phyloP scores from a whole-genome alignment of 2,329 filamentous ascomycete genomes.

The Talaromyces piceae region DNA sequence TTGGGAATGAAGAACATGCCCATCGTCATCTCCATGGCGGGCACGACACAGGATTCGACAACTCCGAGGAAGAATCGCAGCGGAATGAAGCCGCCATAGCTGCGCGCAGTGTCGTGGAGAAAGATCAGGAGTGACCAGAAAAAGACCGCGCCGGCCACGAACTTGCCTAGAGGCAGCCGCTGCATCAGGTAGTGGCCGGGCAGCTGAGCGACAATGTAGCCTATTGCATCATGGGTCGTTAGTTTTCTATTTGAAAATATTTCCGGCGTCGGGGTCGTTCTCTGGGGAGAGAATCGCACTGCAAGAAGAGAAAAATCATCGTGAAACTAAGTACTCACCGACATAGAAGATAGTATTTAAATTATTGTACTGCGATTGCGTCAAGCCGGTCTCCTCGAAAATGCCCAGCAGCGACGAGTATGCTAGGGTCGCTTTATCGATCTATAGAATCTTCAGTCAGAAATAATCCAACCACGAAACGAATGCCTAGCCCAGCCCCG shows the following conservation, averaged over 20 bases:
- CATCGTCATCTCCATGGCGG: conserved; percentile 37
- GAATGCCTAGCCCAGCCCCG: not conserved
- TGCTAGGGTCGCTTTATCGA: conserved; percentile 36
- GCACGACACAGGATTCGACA: conserved; percentile 31
- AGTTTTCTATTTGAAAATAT: too few relatives aligned
- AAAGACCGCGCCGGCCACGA: conserved; percentile 23
- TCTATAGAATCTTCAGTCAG: conserved; percentile 15
- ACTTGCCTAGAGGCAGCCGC: conserved; percentile 31
- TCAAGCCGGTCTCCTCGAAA: conserved; percentile 36
- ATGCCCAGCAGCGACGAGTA: conserved; percentile 37
- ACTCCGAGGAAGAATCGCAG: conserved; percentile 32
- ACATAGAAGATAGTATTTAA: conserved; percentile 38
- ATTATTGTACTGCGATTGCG: conserved; percentile 34
- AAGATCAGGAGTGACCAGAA: conserved; percentile 32
- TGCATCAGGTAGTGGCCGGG: conserved; percentile 39
- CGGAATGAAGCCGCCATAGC: conserved; percentile 30
- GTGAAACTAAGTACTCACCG: conserved; percentile 23
- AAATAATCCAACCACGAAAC: not conserved
- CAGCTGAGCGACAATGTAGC: conserved; percentile 31
- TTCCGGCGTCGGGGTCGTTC: too few relatives aligned
- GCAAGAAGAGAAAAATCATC: not conserved
- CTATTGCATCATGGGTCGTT: conserved; percentile 12
- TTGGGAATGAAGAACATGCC: conserved; percentile 39
- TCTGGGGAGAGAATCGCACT: not conserved
- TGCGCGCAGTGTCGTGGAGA: conserved; percentile 28